Evolutionary conservation across 345 rosid species (phyloP), one percentile per base, ranked within the genome.

Genomic region (Citrus medica): DNA sequence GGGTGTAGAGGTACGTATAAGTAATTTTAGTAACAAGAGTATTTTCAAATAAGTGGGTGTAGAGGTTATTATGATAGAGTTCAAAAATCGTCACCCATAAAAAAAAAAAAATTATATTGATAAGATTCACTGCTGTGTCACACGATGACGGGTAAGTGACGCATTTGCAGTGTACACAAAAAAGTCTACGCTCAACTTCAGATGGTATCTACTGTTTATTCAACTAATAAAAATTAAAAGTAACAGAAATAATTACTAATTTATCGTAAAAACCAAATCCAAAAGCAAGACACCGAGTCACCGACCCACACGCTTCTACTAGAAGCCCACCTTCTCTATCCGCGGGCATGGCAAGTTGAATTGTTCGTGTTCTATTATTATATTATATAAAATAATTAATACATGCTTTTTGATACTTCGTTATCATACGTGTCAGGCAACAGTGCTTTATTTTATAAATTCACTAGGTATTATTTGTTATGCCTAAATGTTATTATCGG

Each of bases 281-380:
- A 24, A 40, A 69, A 37, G 2, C 27, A 2, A 69, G 73, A 9
- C 21, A 38, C 71, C 27, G 27, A 68, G 73, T 9, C 21, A 38
- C 71, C 27, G 27, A 68, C 28, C 56, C 58, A 69, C 73, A 48
- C 37, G 74, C 74, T 70, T 27, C 74, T 16, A 48, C 58, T 70
- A 70, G 74, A 16, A 40, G 58, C 60, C 27, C 58, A 5, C 8
- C 2, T 2, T 40, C 13, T 7, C 42, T 17, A 32, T 65, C 24
- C 38, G n/a, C 38, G 35, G 66, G 2, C 19, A 12, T 27, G 17
- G 19, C 66, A 68, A n/a, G 7, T 12, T 46, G 51, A 68, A 5
- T 12, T 5, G 42, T 5, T 40, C 8, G 4, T 38, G n/a, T 17
- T 33, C 3, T 66, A 14, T 16, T 17, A 17, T 14, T 17, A 14